Percentiles rank a stretch among this genome's conserved stretches.
Evolutionary conservation across 345 rosid genomes (phyloP).

Genomic region (Aquilaria yunnanensis): DNA sequence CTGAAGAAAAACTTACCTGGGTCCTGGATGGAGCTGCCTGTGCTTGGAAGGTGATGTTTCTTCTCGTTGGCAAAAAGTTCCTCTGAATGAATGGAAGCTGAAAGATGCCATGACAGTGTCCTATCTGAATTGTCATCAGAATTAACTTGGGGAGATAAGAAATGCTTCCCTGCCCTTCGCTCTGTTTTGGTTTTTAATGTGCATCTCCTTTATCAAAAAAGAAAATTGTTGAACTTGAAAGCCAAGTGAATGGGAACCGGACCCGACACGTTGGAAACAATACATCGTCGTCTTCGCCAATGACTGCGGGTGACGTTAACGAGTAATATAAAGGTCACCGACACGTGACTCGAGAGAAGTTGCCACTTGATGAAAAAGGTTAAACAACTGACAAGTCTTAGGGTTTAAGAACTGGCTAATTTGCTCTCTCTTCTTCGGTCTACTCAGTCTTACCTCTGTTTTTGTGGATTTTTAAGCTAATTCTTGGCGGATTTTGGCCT

Average conservation of each 20-base stretch:
- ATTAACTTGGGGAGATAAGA: neutral
- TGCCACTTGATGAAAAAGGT: neutral
- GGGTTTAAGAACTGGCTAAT: constrained; percentile 20
- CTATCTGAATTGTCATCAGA: constrained; percentile 47
- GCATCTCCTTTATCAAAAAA: constrained; percentile 4
- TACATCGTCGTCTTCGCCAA: neutral
- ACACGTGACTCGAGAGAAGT: neutral
- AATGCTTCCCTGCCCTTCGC: neutral
- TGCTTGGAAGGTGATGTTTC: constrained; percentile 33
- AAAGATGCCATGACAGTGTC: constrained; percentile 30
- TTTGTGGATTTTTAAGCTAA: too few species aligned
- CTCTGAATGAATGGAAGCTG: constrained; percentile 14
- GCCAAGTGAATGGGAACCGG: constrained; percentile 32
- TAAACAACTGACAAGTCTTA: constrained; percentile 10
- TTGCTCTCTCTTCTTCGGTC: constrained; percentile 6
- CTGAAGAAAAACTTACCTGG: constrained; percentile 30
- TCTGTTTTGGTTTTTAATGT: neutral
- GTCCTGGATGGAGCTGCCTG: constrained; percentile 66
- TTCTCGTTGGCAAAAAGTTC: constrained; percentile 22
- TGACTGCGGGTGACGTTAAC: constrained; percentile 14
- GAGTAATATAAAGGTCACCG: constrained; percentile 8
- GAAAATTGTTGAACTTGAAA: neutral
- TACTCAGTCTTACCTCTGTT: neutral
- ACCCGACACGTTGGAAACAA: constrained; percentile 36
- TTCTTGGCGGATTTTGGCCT: too few species aligned